Base-by-base conservation (phyloP, 225 moss, liverwort and hornwort genomes). In the Pleurozium schreberi region DNA sequence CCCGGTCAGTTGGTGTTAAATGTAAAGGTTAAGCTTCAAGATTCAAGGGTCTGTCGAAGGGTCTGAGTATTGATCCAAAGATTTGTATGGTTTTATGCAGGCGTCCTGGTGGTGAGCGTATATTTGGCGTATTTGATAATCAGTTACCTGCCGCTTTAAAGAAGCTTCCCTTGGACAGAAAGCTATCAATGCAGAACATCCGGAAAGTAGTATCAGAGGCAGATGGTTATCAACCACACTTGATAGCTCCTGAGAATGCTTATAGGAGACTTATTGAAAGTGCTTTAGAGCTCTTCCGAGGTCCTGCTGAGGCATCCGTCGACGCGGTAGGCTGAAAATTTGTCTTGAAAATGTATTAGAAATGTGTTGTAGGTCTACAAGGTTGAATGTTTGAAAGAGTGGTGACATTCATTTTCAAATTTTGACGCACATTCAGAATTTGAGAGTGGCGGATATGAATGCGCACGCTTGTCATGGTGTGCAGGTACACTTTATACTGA, bases 191-290 rank as follows among this genome's bases (percentile, higher is more conserved):
- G 97, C 96, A 97, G 61, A 97, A 97, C 84, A 96, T 97, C 85
- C 96, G 96, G 64, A 97, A 95, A 86, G 97, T 97, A 53, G 96
- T 97, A 36, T 95, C 96, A 31, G 96, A 97, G 90, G 97, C 96
- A 58, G 97, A 97, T 88, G 97, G 97, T 61, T 97, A 96, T 93
- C 97, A 97, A 83, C 97, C 97, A 57, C 97, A 97, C 85, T 91
- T 97, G 90, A 96, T 97, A 69, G 97, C 97, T 80, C 97, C 97
- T 43, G 97, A 97, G 91, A 94, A 96, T 84, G 97, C 96, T 57
- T 97, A 97, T 76, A 93, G 96, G 45, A 96, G 97, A 62, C 94
- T 97, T 55, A 96, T 97, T 73, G 97, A 96, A 86, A 94, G 92
- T 83, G 96, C 97, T 80, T 82, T 97, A 74, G 94, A 95, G 66